Conservation (phyloP, 805 yeast genomes). For the Lipomyces spencermartinsiae region DNA sequence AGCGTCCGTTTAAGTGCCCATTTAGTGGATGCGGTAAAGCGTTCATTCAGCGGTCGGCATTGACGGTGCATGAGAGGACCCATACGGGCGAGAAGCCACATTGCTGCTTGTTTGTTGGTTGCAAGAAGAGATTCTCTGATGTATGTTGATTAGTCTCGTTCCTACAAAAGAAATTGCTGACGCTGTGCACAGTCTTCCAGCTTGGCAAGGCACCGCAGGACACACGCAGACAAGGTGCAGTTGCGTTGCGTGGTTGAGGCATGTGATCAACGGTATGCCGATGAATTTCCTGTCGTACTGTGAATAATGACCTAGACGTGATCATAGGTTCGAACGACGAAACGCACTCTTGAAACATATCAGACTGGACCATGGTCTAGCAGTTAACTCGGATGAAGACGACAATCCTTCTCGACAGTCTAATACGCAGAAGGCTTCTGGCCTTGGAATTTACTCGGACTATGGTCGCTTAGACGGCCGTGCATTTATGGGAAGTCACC, state of each 20-base stretch:
- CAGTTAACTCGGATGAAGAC: neutral
- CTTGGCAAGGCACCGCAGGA: slow-evolving; percentile 80
- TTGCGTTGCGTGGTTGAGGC: slow-evolving; percentile 11
- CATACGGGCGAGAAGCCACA: slow-evolving; percentile 95
- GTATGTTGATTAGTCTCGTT: slow-evolving; percentile 10
- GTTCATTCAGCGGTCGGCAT: slow-evolving; percentile 81
- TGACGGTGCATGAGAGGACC: slow-evolving; percentile 80
- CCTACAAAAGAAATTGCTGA: neutral
- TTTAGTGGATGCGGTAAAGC: slow-evolving; percentile 74
- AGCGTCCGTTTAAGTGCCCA: slow-evolving; percentile 80
- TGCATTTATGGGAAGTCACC: neutral
- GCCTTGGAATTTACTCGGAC: neutral
- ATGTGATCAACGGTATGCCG: slow-evolving; percentile 8
- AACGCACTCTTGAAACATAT: slow-evolving; percentile 12
- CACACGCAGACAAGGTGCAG: slow-evolving; percentile 53
- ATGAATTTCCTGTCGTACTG: neutral
- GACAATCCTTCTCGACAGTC: neutral
- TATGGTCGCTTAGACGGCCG: neutral
- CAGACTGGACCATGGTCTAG: slow-evolving; percentile 9
- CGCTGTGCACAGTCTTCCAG: slow-evolving; percentile 34
- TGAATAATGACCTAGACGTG: neutral
- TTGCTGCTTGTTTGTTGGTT: slow-evolving; percentile 78
- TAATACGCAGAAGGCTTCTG: neutral
- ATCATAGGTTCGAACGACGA: neutral
- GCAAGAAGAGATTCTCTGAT: slow-evolving; percentile 78